Base-by-base conservation (phyloP, 78 protist species). In the Chrysochromulina tobinii region DNA sequence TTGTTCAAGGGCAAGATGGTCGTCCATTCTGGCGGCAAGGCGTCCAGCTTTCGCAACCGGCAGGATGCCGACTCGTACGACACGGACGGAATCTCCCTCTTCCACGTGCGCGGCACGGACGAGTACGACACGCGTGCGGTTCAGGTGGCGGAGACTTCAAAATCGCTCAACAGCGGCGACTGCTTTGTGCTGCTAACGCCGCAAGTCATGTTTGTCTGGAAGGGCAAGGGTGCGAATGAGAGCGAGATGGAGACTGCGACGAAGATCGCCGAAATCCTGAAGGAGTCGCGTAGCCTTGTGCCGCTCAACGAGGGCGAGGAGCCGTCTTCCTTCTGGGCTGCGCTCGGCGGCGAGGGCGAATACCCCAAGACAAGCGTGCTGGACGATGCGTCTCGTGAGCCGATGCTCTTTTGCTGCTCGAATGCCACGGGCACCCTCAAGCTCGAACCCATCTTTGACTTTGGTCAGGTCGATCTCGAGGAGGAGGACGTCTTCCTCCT, bases 401-500 rank as follows among this genome's bases (percentile, higher is more conserved):
- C 79, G 7, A 92, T 94, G 5, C 93, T 94, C 27, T 94, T 94
- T 93, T 93, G 72, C 38, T 85, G 90, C 90, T 68, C 92, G 25
- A 68, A 94, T 91, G 84, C 83, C 59, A 50, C 57, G 20, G 96
- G 96, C 67, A 57, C 15, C 75, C 89, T 90, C 61, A 18, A 75
- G 84, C 91, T 93, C 27, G 92, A 90, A 84, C 81, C 72, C 72
- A 6, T 83, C 3, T 38, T n/a, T 72, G 9, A 81, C 75, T 90
- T 67, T 91, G 1, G 55, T 11, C 95, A 94, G 88, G 92, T 5
- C 50, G 93, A 94, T 57, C 95, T 95, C 91, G 83, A 91, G 91
- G 55, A 90, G 94, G 89, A 91, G 66, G 96, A 95, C 83, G 86
- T 38, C 38, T 95, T 66, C 90, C 12, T 96, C n/a, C 83, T 96